These are phyloP conservation scores for Plasmopara halstedii DNA, from an alignment of 352 stramenopile genomes.

Conservation along the genomic window DNA sequence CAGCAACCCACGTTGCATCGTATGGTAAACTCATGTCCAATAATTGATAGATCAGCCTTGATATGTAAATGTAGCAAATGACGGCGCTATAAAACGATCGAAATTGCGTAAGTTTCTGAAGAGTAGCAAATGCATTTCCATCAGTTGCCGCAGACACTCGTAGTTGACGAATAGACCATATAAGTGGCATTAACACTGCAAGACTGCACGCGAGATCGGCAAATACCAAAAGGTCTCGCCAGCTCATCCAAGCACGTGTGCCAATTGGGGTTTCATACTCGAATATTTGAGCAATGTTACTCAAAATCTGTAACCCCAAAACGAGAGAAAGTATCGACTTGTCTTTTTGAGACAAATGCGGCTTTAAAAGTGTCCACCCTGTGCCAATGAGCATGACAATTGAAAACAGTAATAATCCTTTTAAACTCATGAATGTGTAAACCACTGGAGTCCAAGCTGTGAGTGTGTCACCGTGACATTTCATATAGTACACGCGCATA, in stretches of 20 bases:
- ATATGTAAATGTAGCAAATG: slow-evolving; percentile 98
- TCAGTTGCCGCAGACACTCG: slow-evolving; percentile 76
- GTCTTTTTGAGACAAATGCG: slow-evolving; percentile 89
- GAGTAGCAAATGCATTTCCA: slow-evolving; percentile 80
- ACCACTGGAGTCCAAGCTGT: slow-evolving; percentile 91
- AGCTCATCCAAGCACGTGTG: slow-evolving; percentile 54
- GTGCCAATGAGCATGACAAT: slow-evolving; percentile 97
- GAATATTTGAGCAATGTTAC: slow-evolving; percentile 92
- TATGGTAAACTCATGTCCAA: slow-evolving; percentile 90
- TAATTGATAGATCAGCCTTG: slow-evolving; percentile 93
- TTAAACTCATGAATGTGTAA: slow-evolving; percentile 94
- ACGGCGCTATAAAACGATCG: slow-evolving; percentile 95
- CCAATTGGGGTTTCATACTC: slow-evolving; percentile 77
- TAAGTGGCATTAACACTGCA: slow-evolving; percentile 93
- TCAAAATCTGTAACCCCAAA: slow-evolving; percentile 88
- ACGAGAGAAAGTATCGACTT: slow-evolving; percentile 93
- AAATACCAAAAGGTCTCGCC: slow-evolving; percentile 90
- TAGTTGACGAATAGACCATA: slow-evolving; percentile 91
- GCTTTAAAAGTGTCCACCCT: slow-evolving; percentile 96
- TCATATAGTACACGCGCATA: slow-evolving; percentile 95
- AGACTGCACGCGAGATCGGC: slow-evolving; percentile 96
- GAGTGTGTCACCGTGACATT: slow-evolving; percentile 86
- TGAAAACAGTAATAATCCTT: slow-evolving; percentile 95
- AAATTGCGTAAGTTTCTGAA: slow-evolving; percentile 94
- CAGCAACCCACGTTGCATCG: slow-evolving; percentile 69